Conservation (phyloP, 805 yeast genomes). For the Pichia sporocuriosa region DNA sequence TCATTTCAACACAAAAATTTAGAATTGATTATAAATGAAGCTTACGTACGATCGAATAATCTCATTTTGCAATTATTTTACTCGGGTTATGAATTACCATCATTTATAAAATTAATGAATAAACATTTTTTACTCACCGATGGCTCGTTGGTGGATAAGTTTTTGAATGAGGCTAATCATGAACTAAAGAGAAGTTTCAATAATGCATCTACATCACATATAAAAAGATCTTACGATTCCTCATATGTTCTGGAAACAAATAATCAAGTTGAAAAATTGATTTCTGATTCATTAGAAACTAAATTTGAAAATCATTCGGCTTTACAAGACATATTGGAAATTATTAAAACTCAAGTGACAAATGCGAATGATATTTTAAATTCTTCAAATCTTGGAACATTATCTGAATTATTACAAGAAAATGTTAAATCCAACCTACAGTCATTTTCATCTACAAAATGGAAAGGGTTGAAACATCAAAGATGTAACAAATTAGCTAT, state of each 20-base stretch:
- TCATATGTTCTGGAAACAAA: slow-evolving; percentile 15
- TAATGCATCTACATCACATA: slow-evolving; percentile 24
- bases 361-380: slow-evolving; percentile 47
- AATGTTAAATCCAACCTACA: slow-evolving; percentile 29
- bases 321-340: slow-evolving; percentile 35
- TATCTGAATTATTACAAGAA: slow-evolving; percentile 38
- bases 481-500: slow-evolving; percentile 38
- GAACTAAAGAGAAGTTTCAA: slow-evolving; percentile 41
- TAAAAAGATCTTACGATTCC: slow-evolving; percentile 27
- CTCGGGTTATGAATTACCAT: slow-evolving; percentile 49
- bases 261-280: not conserved
- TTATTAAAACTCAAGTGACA: slow-evolving; percentile 46
- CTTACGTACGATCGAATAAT: slow-evolving; percentile 62
- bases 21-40: slow-evolving; percentile 47
- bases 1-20: slow-evolving; percentile 33
- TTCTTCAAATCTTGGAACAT: slow-evolving; percentile 36
- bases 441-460: slow-evolving; percentile 11
- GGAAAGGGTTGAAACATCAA: slow-evolving; percentile 12
- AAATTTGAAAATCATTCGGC: slow-evolving; percentile 18
- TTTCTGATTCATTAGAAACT: not conserved
- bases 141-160: slow-evolving; percentile 44
- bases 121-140: slow-evolving; percentile 51
- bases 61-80: slow-evolving; percentile 50
- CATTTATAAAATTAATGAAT: slow-evolving; percentile 44
- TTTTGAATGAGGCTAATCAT: slow-evolving; percentile 41